Base-by-base conservation (phyloP, 768 basidiomycete species). In the Mycena venus region DNA sequence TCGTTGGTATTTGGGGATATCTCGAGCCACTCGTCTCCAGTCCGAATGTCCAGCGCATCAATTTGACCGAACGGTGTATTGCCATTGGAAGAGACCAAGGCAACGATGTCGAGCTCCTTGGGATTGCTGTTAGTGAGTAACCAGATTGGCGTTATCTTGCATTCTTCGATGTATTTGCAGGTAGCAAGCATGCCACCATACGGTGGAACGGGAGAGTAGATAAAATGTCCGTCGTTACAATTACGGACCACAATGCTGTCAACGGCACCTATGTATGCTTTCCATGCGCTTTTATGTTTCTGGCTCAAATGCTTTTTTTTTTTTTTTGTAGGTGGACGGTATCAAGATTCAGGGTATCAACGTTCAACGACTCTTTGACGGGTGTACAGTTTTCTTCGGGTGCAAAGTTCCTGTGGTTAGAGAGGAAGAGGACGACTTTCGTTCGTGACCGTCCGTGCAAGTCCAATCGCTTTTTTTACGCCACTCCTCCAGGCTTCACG, bases 371-470 rank as follows among this genome's bases (percentile, higher is more conserved):
- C 80, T 92, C 55, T 85, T 84, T 31, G 85, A 90, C 55, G 92
- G 93, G 1, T 90, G 90, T 78, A 90, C 91, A 77, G 85, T 94
- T 73, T 89, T 88, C 53, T 89, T 94, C 69, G 93, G 92, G 29
- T 81, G 79, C 27, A 76, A 72, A 29, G 82, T 80, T 73, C 82
- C 79, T 40, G 82, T 80, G 70, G 81, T 74, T 44, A 75, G 29
- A 78, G 77, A 62, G 42, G n/a, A 29, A 34, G 89, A n/a, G n/a
- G n/a, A 91, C 63, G 91, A 91, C 74, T 90, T 87, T 77, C 88
- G 90, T 89, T 58, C 71, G 89, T 87, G 49, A 8, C 17, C 38
- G 12, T 49, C 38, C 17, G 15, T 25, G 40, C 47, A 27, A 2
- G 4, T 38, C 27, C 25, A 15, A 1, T 3, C n/a, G 23, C 51